Evolutionary conservation across 1,139 yeast species (phyloP), one percentile per base, ranked within the genome.

Genomic region (Pichia sp.): DNA sequence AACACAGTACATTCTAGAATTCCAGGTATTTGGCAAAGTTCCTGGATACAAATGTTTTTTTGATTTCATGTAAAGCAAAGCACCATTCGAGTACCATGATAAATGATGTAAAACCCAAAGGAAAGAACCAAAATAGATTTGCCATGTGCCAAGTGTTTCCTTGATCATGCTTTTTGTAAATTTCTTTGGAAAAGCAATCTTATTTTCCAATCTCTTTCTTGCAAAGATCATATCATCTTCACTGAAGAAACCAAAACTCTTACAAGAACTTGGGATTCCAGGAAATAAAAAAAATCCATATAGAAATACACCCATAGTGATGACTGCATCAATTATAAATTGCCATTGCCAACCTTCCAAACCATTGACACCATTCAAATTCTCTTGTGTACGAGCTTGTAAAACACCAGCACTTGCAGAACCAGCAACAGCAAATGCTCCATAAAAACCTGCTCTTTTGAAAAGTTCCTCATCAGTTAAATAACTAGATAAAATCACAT

Each of bases 191-290:
- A 41, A 28, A n/a, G 43, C 47, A 25, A 41, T 36, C 14, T 72
- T 72, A 22, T 63, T 64, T 38, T 57, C 65, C 58, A 79, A 66
- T 59, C 86, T 71, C 38, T 64, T 66, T 51, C 84, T 69, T 9
- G 85, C 84, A 42, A 80, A 62, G 44, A 72, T 64, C 41, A 80
- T 77, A 47, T 82, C 91, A 38, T 79, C 84, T 55, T 80, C 85
- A 4, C 76, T 65, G 47, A 76, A 65, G 3, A 52, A 31, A 10
- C 47, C 48, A 37, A 52, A 51, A 26, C 38, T 32, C 21, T 72
- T 71, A 51, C 80, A 74, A 40, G 72, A 69, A 44, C 66, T 60
- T 17, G 91, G 91, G 28, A 83, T 78, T 36, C 86, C 89, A 3
- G 91, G 91, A 48, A 80, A 64, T 50, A 71, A 52, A 52, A 74